Evolutionary conservation across 1,284 basidiomycete species (phyloP).

Genomic region (Salmacisia buchloeana): DNA sequence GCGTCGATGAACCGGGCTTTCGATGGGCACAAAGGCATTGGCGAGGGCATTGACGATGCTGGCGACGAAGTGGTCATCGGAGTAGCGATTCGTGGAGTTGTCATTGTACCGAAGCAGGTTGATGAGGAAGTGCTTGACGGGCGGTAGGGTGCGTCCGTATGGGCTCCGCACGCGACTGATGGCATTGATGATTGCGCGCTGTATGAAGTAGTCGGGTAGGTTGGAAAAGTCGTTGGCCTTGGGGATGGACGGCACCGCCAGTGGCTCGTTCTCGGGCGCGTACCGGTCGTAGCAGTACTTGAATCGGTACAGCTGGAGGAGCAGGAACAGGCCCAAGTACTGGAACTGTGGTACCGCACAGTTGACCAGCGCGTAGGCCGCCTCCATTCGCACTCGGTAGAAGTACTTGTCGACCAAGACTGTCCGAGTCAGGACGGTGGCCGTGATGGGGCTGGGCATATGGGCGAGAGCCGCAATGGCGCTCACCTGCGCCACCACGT

Average conservation of each 20-base stretch:
- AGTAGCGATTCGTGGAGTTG: conserved; percentile 86
- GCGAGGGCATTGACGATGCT: conserved; percentile 77
- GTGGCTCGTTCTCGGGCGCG: conserved; percentile 10
- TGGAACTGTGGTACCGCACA: conserved; percentile 75
- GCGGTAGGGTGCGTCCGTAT: conserved; percentile 74
- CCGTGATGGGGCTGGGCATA: conserved; percentile 80
- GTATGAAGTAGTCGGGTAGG: conserved; percentile 85
- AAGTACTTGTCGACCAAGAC: conserved; percentile 94
- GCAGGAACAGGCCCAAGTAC: conserved; percentile 85
- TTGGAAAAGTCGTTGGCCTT: conserved; percentile 91
- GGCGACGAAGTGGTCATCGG: conserved; percentile 86
- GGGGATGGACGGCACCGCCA: conserved; percentile 69
- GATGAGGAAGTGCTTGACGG: conserved; percentile 84
- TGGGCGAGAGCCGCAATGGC: conserved; percentile 59
- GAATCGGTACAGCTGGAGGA: conserved; percentile 86
- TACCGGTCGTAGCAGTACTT: conserved; percentile 69
- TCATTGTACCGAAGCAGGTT: conserved; percentile 89
- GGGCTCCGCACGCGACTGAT: conserved; percentile 74
- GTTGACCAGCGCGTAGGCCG: conserved; percentile 77
- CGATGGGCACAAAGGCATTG: conserved; percentile 61
- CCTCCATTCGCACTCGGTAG: conserved; percentile 93
- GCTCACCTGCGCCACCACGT: conserved; percentile 72
- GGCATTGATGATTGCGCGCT: conserved; percentile 76
- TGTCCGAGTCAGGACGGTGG: conserved; percentile 83
- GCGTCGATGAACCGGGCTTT: conserved; percentile 23